Percentiles rank a stretch among this genome's conserved stretches.
Conservation (phyloP, 1,284 basidiomycete species). For the Pseudozyma sp. region DNA sequence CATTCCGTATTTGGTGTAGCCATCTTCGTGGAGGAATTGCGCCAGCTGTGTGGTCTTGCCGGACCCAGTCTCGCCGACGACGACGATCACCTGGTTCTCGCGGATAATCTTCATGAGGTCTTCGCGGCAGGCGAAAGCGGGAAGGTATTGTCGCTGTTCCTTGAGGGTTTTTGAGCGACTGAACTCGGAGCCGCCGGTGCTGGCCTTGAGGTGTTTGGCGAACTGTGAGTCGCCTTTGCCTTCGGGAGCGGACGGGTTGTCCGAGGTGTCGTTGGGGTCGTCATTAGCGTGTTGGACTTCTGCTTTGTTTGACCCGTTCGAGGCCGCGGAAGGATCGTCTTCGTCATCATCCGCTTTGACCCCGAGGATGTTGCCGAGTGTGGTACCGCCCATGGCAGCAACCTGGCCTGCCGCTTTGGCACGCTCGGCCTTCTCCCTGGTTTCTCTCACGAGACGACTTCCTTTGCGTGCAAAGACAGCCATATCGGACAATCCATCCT, state of each 20-base stretch:
- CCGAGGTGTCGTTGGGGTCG: neutral
- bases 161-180: slow-evolving; percentile 85
- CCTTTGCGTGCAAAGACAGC: slow-evolving; percentile 96
- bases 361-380: slow-evolving; percentile 95
- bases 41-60: slow-evolving; percentile 93
- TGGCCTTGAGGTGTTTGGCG: slow-evolving; percentile 81
- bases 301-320: neutral
- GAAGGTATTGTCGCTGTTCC: slow-evolving; percentile 95
- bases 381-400: slow-evolving; percentile 89
- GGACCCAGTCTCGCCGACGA: slow-evolving; percentile 94
- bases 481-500: slow-evolving; percentile 92
- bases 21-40: slow-evolving; percentile 94
- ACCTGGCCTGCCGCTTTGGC: slow-evolving; percentile 82
- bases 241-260: slow-evolving; percentile 71
- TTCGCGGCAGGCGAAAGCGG: slow-evolving; percentile 96
- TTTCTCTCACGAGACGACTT: slow-evolving; percentile 89
- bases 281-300: neutral
- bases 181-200: slow-evolving; percentile 82
- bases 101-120: slow-evolving; percentile 88
- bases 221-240: slow-evolving; percentile 97
- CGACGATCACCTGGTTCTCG: slow-evolving; percentile 93
- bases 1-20: slow-evolving; percentile 86
- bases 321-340: slow-evolving; percentile 14
- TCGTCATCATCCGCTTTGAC: slow-evolving; percentile 88
- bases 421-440: slow-evolving; percentile 92